Percentiles rank a stretch among this genome's conserved stretches.
phyloP scores from a whole-genome alignment of 2,329 filamentous ascomycete species.

The Penicillium sp. region DNA sequence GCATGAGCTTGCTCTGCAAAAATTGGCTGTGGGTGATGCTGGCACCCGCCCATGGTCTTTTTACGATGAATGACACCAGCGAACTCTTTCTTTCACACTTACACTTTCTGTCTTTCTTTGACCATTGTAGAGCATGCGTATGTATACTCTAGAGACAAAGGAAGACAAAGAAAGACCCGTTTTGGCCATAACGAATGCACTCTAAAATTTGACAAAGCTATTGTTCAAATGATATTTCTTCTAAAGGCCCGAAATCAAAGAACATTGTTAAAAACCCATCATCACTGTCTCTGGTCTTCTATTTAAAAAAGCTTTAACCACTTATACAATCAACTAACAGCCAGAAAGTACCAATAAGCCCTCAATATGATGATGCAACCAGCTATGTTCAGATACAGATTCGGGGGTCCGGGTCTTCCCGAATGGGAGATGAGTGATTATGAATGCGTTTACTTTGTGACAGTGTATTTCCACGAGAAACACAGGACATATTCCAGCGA shows the following conservation, averaged over 20 bases:
- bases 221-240: neutral
- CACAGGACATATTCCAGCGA: neutral
- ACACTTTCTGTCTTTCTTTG: neutral
- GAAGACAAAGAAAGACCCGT: neutral
- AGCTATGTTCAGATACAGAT: neutral
- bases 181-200: neutral
- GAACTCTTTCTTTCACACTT: neutral
- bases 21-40: neutral
- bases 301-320: neutral
- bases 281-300: neutral
- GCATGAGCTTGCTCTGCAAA: slow-evolving; percentile 9
- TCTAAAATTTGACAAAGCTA: neutral
- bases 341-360: neutral
- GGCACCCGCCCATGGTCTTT: neutral
- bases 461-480: neutral
- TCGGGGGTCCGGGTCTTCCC: neutral
- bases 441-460: neutral
- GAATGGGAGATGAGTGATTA: neutral
- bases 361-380: neutral
- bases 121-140: neutral
- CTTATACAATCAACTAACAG: neutral
- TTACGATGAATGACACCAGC: slow-evolving; percentile 9
- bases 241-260: neutral
- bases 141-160: neutral
- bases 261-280: no score